Percentiles rank a stretch among this genome's conserved stretches.
Conservation (phyloP, 176 grass and related monocot species). For the Musa itinerans region DNA sequence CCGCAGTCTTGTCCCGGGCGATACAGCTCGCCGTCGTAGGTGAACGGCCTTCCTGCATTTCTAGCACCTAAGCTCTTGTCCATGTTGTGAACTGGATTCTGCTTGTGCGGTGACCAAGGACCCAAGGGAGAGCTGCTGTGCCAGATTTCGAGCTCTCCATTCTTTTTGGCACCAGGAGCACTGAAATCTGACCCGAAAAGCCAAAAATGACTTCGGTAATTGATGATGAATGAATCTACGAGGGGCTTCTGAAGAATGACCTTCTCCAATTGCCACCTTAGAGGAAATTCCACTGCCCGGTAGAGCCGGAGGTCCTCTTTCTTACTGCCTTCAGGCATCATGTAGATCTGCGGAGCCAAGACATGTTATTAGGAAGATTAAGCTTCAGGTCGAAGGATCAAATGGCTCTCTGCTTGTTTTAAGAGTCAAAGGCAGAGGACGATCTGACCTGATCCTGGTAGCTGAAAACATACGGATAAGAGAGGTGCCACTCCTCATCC, state of each 20-base stretch:
- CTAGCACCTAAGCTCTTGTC: conserved; percentile 40
- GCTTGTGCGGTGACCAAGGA: conserved; percentile 65
- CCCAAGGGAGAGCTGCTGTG: conserved; percentile 59
- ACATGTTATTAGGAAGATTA: not conserved
- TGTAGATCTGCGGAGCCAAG: conserved; percentile 41
- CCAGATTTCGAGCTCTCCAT: conserved; percentile 58
- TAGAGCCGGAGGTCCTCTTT: conserved; percentile 68
- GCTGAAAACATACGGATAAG: conserved; percentile 69
- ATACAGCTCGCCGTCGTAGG: conserved; percentile 61
- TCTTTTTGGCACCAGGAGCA: conserved; percentile 41
- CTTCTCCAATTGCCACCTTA: conserved; percentile 62
- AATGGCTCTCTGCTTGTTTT: not conserved
- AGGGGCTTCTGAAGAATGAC: conserved; percentile 68
- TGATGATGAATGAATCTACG: conserved; percentile 69
- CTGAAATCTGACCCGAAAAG: conserved; percentile 83
- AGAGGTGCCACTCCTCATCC: conserved; percentile 94
- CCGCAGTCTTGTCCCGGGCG: conserved; percentile 45
- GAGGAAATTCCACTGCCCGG: conserved; percentile 54
- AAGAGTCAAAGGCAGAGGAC: not conserved
- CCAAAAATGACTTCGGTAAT: conserved; percentile 49
- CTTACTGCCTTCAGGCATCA: conserved; percentile 91
- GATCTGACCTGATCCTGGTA: conserved; percentile 45
- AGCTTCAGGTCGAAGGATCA: not conserved
- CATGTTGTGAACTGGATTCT: conserved; percentile 37
- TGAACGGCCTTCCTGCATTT: conserved; percentile 80